Evolutionary conservation across 495 filamentous ascomycete species (phyloP).

Genomic region (Schizothecium vesticola): DNA sequence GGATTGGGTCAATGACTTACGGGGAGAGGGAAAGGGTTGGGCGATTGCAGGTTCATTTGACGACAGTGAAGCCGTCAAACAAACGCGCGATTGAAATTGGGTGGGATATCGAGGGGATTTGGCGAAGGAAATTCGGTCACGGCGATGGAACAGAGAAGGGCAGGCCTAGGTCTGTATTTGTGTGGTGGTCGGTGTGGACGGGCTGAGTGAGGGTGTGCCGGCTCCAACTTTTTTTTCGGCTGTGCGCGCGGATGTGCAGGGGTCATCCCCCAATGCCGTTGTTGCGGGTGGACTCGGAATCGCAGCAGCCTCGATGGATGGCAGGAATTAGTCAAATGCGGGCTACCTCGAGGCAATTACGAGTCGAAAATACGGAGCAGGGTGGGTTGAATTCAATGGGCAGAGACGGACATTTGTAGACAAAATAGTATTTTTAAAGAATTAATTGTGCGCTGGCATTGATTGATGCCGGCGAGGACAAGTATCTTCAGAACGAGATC

Average conservation of each 20-base stretch:
- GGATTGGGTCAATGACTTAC: slow-evolving; percentile 30
- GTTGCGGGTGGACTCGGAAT: slow-evolving; percentile 23
- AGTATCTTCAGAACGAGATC: not conserved
- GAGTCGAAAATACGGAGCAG: not conserved
- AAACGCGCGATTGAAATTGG: slow-evolving; percentile 49
- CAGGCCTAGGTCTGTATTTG: slow-evolving; percentile 9
- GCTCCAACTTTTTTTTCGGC: slow-evolving; percentile 3
- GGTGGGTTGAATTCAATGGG: not conserved
- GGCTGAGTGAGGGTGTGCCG: not conserved
- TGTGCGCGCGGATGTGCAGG: slow-evolving; percentile 6
- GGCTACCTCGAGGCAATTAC: not conserved
- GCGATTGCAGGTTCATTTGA: slow-evolving; percentile 66
- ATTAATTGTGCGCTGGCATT: not conserved
- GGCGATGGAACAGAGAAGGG: slow-evolving; percentile 8
- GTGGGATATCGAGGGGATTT: slow-evolving; percentile 19
- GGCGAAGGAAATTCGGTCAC: slow-evolving; percentile 10
- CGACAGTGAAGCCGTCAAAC: slow-evolving; percentile 57
- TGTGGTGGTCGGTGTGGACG: not conserved
- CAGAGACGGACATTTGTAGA: not conserved
- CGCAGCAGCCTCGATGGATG: not conserved
- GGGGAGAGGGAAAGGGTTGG: slow-evolving; percentile 36
- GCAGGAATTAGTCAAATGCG: slow-evolving; percentile 13
- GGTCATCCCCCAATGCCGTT: slow-evolving; percentile 3
- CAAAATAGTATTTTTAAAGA: not conserved
- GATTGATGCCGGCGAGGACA: not conserved